These are phyloP conservation scores for Nicotiana paniculata DNA, from an alignment of 257 asterid genomes.

Conservation along the genomic window DNA sequence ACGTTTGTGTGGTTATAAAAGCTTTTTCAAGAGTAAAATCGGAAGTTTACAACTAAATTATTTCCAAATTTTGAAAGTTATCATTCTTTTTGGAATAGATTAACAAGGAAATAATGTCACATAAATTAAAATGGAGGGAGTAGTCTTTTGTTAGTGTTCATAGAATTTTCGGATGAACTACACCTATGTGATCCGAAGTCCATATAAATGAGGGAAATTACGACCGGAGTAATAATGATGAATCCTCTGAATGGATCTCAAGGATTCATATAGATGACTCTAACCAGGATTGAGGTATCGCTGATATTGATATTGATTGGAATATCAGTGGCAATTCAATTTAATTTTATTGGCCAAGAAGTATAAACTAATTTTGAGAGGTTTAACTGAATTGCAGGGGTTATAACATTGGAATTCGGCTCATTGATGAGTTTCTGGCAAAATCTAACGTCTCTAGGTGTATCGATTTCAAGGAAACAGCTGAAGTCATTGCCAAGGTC, in stretches of 20 bases:
- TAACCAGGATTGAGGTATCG: neutral
- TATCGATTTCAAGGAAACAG: constrained; percentile 92
- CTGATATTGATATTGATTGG: neutral
- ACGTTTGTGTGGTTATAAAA: too few species aligned
- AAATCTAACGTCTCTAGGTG: constrained; percentile 85
- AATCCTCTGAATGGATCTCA: neutral
- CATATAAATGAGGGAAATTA: neutral
- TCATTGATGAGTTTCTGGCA: constrained; percentile 88
- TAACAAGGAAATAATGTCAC: too few species aligned
- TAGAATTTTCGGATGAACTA: too few species aligned
- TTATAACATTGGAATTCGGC: constrained; percentile 76
- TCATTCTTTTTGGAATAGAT: too few species aligned
- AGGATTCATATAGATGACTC: neutral
- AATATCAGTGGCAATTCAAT: neutral
- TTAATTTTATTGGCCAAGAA: neutral
- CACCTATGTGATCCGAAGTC: too few species aligned
- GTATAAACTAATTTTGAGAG: neutral
- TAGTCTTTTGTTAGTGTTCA: too few species aligned
- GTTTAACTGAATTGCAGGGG: constrained; percentile 51
- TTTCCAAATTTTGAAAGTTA: too few species aligned
- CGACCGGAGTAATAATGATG: neutral
- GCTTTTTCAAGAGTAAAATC: too few species aligned
- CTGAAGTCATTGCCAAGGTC: constrained; percentile 97
- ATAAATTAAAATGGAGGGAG: too few species aligned
- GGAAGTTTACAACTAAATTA: too few species aligned